Percentiles rank a stretch among this genome's conserved stretches.
phyloP scores from a whole-genome alignment of 169 alveolate species.

The Fabrea salina region DNA sequence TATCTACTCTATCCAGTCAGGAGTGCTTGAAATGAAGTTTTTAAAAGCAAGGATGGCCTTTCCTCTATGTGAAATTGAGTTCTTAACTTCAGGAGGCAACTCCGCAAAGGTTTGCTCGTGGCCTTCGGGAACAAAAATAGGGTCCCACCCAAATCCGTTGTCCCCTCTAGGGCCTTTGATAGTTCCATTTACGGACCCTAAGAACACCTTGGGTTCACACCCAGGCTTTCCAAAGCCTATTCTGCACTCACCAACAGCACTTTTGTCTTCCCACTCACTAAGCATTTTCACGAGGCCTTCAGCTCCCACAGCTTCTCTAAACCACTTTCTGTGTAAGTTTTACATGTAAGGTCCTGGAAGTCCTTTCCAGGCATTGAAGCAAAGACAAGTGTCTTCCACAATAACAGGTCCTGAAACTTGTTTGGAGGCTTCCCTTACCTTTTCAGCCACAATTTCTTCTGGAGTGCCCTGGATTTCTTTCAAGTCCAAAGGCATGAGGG shows the following conservation, averaged over 20 bases:
- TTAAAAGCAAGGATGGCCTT: too few species aligned
- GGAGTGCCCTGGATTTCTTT: constrained; percentile 72
- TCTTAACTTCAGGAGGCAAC: constrained; percentile 76
- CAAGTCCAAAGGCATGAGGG: neutral
- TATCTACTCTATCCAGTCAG: too few species aligned
- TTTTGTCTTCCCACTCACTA: constrained; percentile 80
- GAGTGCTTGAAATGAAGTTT: too few species aligned
- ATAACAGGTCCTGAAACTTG: constrained; percentile 75
- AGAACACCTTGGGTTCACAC: constrained; percentile 72
- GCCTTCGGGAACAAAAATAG: constrained; percentile 85
- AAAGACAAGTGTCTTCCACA: constrained; percentile 90
- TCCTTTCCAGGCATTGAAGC: constrained; percentile 89
- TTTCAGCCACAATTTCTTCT: constrained; percentile 68
- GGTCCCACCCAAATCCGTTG: constrained; percentile 78
- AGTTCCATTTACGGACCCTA: constrained; percentile 80
- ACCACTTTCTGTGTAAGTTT: constrained; percentile 81
- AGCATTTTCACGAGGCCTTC: constrained; percentile 87
- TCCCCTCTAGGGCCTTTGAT: constrained; percentile 86
- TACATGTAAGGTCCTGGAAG: constrained; percentile 95
- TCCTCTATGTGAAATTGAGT: constrained; percentile 85
- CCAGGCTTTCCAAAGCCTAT: constrained; percentile 73
- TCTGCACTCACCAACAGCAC: constrained; percentile 85
- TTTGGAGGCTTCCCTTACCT: constrained; percentile 69
- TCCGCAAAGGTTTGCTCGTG: constrained; percentile 82
- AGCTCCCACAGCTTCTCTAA: constrained; percentile 79